Evolutionary conservation across 768 basidiomycete genomes (phyloP), one percentile per base, ranked within the genome.

Genomic region (Serpula lacrymans): DNA sequence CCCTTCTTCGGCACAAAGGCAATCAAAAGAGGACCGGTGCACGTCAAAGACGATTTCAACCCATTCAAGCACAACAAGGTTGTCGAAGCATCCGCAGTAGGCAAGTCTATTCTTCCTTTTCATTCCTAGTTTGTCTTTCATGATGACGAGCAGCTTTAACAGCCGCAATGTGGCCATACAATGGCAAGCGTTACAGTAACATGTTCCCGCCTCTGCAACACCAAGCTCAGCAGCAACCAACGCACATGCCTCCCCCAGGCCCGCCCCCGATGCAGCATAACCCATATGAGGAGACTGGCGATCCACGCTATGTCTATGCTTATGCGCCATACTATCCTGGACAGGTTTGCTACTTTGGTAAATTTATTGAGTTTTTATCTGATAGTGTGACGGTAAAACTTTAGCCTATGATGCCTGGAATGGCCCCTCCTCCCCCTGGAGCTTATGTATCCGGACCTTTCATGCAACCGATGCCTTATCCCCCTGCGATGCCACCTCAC

Each of bases 31-130:
- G 75, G 72, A 39, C 55, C 74, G 3, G 84, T 94, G 25, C 85
- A 90, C 57, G 78, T 95, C 62, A 90, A 95, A 67, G 91, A 96
- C 52, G 95, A 97, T 58, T 99, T 99, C 59, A 96, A 94, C 60
- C 93, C 95, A 12, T 96, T 95, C 78, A 90, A 89, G 66, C 79
- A 84, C 53, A 77, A 78, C 56, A 89, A 89, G 59, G 81, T 92
- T 20, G 76, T 71, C 6, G 88, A 89, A 39, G 78, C 92, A 6
- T 64, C 75, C 18, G 74, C 79, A 55, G 76, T 90, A 47, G 63
- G 92, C 94, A 59, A 52, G 91, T 77, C 11, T 18, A n/a, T n/a
- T n/a, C n/a, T n/a, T n/a, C 26, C 5, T 29, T 40, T 20, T 14
- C 18, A 20, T 31, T 8, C 17, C 18, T 28, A 6, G 25, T 18